Evolutionary conservation across 2,329 filamentous ascomycete species (phyloP).

Genomic region (Mariannaea sp.): DNA sequence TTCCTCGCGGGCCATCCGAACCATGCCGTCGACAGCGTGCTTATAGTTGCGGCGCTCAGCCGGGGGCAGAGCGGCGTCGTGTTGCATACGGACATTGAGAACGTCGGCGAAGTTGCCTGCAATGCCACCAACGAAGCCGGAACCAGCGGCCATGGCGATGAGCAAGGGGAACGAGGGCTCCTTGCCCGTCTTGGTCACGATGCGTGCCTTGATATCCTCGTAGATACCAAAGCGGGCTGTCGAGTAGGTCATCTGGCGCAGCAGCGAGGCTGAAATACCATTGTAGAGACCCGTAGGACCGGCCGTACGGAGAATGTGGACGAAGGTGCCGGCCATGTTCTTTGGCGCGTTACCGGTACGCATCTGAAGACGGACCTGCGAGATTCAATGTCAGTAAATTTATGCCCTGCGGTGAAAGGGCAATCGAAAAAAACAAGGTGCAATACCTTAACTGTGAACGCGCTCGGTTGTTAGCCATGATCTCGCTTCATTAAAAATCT

Average conservation of each 20-base stretch:
- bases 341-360: constrained; percentile 75
- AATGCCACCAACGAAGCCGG: constrained; percentile 86
- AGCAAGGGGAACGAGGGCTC: constrained; percentile 75
- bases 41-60: constrained; percentile 84
- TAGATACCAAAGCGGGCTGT: constrained; percentile 97
- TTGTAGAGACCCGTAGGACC: constrained; percentile 84
- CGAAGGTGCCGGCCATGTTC: constrained; percentile 84
- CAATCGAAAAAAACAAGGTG: background rate
- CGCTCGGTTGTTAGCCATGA: constrained; percentile 30
- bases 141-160: constrained; percentile 78
- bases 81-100: constrained; percentile 98
- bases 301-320: constrained; percentile 76
- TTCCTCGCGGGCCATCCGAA: constrained; percentile 86
- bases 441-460: constrained; percentile 54
- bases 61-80: constrained; percentile 77
- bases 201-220: constrained; percentile 81
- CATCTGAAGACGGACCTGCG: constrained; percentile 83
- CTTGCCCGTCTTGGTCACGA: constrained; percentile 53
- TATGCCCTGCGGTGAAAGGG: background rate
- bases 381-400: constrained; percentile 19
- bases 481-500: constrained; percentile 3
- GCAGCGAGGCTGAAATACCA: constrained; percentile 88
- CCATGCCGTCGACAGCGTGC: constrained; percentile 83
- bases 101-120: constrained; percentile 95
- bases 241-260: constrained; percentile 94